Evolutionary conservation across 805 yeast genomes (phyloP).

Genomic region (Ogataea trehalophila): DNA sequence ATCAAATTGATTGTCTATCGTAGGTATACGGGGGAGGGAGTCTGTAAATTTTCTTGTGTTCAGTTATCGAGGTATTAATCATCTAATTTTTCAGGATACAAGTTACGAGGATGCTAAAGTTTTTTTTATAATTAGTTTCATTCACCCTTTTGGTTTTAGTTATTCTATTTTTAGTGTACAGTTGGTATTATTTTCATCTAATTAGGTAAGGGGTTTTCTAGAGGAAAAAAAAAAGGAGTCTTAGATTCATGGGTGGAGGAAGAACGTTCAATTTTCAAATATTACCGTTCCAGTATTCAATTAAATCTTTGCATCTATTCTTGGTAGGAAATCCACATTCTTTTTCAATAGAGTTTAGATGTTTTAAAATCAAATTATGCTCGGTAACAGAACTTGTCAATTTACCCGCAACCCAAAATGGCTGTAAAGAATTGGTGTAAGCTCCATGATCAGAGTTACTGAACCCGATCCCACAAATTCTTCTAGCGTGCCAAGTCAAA

Average conservation of each 20-base stretch:
- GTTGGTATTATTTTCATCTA: too few relatives aligned
- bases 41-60: too few relatives aligned
- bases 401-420: slow-evolving; percentile 25
- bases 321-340: slow-evolving; percentile 23
- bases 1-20: too few relatives aligned
- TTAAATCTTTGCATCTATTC: slow-evolving; percentile 17
- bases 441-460: slow-evolving; percentile 27
- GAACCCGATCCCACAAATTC: slow-evolving; percentile 32
- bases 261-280: neutral
- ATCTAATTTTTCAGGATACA: too few relatives aligned
- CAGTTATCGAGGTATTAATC: too few relatives aligned
- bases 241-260: neutral
- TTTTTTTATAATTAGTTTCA: too few relatives aligned
- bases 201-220: too few relatives aligned
- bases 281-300: slow-evolving; percentile 20
- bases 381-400: slow-evolving; percentile 23
- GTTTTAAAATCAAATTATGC: slow-evolving; percentile 19
- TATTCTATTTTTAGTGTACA: too few relatives aligned
- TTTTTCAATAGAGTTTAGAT: slow-evolving; percentile 18
- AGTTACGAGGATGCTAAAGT: too few relatives aligned
- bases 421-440: slow-evolving; percentile 24
- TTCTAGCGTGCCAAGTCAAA: slow-evolving; percentile 34
- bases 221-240: too few relatives aligned
- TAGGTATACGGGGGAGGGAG: too few relatives aligned
- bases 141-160: too few relatives aligned